Base-by-base conservation (phyloP, 2,329 filamentous ascomycete species). In the Aureobasidium lini region DNA sequence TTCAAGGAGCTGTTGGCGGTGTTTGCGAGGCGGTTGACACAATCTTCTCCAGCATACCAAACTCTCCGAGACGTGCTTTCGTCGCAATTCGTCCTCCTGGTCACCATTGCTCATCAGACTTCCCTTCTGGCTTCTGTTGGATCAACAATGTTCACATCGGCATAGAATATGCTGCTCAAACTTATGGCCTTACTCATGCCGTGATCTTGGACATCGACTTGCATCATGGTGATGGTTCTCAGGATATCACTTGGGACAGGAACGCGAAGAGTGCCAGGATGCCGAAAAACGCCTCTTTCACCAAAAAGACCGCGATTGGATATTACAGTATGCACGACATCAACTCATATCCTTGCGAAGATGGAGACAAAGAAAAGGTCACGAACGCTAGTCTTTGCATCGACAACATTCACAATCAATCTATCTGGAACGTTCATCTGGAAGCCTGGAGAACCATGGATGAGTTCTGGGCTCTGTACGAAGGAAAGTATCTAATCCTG, bases 271-370 rank as follows among this genome's bases (percentile, higher is more conserved):
- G 87, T 42, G 72, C 77, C 3, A 77, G 75, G 15, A 77, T 86
- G 42, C 72, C 84, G 6, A 91, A 88, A 71, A 93, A 89, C 68
- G 84, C 86, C 0, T 80, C 87, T 0, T 77, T 81, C 32, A 88
- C 87, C 80, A 93, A 93, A 75, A 94, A 89, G 76, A 86, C 87
- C 0, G 86, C 88, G 0, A 94, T 97, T 66, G 94, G 92, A 9
- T 99, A 99, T 71, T 97, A 96, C 73, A 96, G 92, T 71, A 73
- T 99, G 44, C 94, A 99, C 71, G 94, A 99, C 69, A 96, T 99
- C 76, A 97, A 99, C 73, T 97, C 93, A 0, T 99, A 95, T 69
- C 94, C 95, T 0, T 99, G 94, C 71, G 94, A 99, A 72, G 84
- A 82, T 70, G 94, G 93, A n/a, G 93, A 97, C 62, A 84, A 88